phyloP scores from a whole-genome alignment of 2,329 filamentous ascomycete species.

The Proliferodiscus dingleyae region DNA sequence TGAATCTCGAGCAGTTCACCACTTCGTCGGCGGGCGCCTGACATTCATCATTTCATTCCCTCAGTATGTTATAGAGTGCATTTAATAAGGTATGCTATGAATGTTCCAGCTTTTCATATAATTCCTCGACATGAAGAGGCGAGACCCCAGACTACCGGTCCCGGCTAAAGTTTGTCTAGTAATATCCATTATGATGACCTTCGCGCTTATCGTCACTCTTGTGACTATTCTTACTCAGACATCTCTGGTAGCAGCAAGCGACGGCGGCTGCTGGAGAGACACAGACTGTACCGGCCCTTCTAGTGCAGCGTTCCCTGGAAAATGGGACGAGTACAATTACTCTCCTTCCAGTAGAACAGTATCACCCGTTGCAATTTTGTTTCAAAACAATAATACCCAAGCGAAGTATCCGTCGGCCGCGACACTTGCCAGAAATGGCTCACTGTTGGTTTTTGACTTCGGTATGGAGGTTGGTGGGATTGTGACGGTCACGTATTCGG shows the following conservation, averaged over 20 bases:
- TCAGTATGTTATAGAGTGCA: not conserved
- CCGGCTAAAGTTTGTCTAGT: conserved; percentile 6
- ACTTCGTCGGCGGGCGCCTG: not conserved
- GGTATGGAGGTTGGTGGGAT: conserved; percentile 54
- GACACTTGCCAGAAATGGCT: conserved; percentile 38
- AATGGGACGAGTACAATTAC: conserved; percentile 55
- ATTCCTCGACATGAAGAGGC: conserved; percentile 1
- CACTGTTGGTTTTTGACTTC: conserved; percentile 53
- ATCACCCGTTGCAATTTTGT: conserved; percentile 33
- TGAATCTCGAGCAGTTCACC: conserved; percentile 1
- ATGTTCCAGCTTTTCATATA: not conserved
- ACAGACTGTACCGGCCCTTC: conserved; percentile 47
- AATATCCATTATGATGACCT: conserved; percentile 3
- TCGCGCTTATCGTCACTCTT: conserved; percentile 4
- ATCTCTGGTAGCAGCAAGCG: conserved; percentile 6
- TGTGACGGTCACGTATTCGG: conserved; percentile 44
- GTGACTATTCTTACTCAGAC: conserved; percentile 1
- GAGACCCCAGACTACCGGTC: not conserved
- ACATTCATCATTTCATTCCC: not conserved
- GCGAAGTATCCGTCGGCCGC: conserved; percentile 22
- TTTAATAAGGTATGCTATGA: not conserved
- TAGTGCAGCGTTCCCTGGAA: conserved; percentile 48
- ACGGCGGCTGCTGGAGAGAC: conserved; percentile 50
- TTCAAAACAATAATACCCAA: conserved; percentile 35
- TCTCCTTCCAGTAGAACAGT: conserved; percentile 49